Evolutionary conservation across 2,329 filamentous ascomycete species (phyloP), one percentile per base, ranked within the genome.

Genomic region (Seiridium unicorne): DNA sequence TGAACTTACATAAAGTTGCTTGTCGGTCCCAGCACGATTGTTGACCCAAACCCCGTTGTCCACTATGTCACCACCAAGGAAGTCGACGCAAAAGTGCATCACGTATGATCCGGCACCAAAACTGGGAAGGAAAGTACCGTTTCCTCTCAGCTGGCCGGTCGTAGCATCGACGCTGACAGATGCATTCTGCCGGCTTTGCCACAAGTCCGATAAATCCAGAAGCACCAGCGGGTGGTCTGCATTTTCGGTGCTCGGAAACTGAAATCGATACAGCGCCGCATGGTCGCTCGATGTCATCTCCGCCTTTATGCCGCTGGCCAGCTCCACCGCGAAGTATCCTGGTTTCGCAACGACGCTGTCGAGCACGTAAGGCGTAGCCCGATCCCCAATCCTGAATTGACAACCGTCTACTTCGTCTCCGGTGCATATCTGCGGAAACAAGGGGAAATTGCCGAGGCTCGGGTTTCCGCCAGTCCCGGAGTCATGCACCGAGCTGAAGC

Each of bases 271-370:
- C n/a, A 89, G 68, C 3, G 85, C 84, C 1, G 85, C 85, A 60
- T 82, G 84, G 48, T 87, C 84, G 1, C 84, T 81, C 3, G 82
- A 80, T 0, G 86, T 86, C 80, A 87, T 87, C 61, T 87, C 82
- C 0, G 83, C 81, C 35, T 76, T 76, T 42, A 89, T 77, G 0
- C 80, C 79, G 6, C 80, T 83, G 6, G 70, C 76, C 46, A 89
- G 70, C 1, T 77, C 78, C n/a, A 89, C 77, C 10, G 78, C 75
- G 67, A 89, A 89, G 61, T 86, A 84, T 2, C 85, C 85, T 0
- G 84, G 83, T 7, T 70, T 66, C 0, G 84, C 82, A 10, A 76
- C 71, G 1, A 81, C 76, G 2, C 76, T 81, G 9, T 77, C 75
- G 8, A 75, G 71, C 4, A 78, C 70, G 64, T 73, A 61, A 64